phyloP scores from a whole-genome alignment of 139 green algal genomes.

The Closterium sp. region DNA sequence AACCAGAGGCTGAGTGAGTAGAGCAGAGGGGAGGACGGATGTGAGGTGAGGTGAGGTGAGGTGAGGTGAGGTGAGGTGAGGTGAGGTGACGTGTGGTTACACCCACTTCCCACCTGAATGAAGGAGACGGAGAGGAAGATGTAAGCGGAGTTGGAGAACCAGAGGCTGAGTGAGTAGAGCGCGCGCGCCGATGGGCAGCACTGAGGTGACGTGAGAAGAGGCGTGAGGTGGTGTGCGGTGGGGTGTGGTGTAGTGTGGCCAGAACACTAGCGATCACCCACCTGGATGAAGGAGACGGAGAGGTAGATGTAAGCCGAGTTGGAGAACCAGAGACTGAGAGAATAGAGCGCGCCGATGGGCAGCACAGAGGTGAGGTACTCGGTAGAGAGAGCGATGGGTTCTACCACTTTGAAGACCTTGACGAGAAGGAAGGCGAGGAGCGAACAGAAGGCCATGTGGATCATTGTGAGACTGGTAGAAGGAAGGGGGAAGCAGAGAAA shows the following conservation, averaged over 20 bases:
- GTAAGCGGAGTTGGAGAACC: slow-evolving; percentile 94
- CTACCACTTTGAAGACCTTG: slow-evolving; percentile 18
- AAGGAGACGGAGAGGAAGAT: slow-evolving; percentile 95
- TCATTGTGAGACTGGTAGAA: slow-evolving; percentile 59
- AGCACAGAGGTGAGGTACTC: slow-evolving; percentile 43
- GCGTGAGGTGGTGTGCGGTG: background rate
- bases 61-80: no score
- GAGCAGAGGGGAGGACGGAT: slow-evolving; percentile 70
- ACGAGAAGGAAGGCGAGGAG: slow-evolving; percentile 32
- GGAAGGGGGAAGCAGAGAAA: background rate
- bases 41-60: no score
- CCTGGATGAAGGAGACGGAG: slow-evolving; percentile 58
- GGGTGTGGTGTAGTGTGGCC: background rate
- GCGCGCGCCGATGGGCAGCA: slow-evolving; percentile 80
- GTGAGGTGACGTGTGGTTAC: no score
- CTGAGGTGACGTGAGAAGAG: background rate
- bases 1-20: slow-evolving; percentile 92
- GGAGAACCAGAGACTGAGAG: slow-evolving; percentile 65
- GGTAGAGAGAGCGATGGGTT: slow-evolving; percentile 32
- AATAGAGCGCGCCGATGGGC: slow-evolving; percentile 63
- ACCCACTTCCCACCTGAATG: slow-evolving; percentile 83
- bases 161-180: slow-evolving; percentile 86
- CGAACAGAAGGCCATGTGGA: slow-evolving; percentile 57
- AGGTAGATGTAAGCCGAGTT: slow-evolving; percentile 67
- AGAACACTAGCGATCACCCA: background rate